Percentiles rank a stretch among this genome's conserved stretches.
These are phyloP conservation scores for Podaxis rugospora DNA, from an alignment of 768 basidiomycete species.

Conservation along the genomic window DNA sequence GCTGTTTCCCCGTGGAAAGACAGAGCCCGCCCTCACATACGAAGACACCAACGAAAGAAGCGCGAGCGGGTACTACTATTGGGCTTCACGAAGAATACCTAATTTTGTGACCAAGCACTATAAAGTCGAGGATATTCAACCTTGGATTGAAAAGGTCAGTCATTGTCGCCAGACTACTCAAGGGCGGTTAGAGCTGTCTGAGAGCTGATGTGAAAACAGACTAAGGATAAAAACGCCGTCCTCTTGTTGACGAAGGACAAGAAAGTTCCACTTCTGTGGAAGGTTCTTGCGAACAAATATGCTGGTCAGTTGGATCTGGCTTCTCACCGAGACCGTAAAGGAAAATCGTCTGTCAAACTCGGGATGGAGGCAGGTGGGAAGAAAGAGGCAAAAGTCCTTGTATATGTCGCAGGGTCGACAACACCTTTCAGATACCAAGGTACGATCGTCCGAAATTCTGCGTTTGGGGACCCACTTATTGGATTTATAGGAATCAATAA, in stretches of 20 bases:
- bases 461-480: not conserved
- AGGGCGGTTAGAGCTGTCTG: not conserved
- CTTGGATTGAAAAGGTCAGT: conserved; percentile 70
- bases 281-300: conserved; percentile 71
- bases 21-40: conserved; percentile 58
- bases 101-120: conserved; percentile 59
- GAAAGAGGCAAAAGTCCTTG: conserved; percentile 61
- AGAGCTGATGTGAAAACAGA: conserved; percentile 14
- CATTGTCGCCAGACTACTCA: not conserved
- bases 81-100: conserved; percentile 71
- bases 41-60: conserved; percentile 53
- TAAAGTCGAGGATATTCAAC: conserved; percentile 46
- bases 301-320: conserved; percentile 56
- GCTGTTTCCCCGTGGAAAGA: conserved; percentile 74
- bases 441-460: conserved; percentile 19
- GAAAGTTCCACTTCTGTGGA: conserved; percentile 73
- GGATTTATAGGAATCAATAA: conserved; percentile 56
- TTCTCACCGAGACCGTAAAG: conserved; percentile 60
- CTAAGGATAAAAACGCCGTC: conserved; percentile 43
- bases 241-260: conserved; percentile 72
- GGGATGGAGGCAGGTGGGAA: conserved; percentile 52
- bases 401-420: conserved; percentile 60
- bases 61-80: conserved; percentile 68
- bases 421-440: conserved; percentile 64
- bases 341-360: conserved; percentile 50